A percentile compares a stretch with the other conserved stretches of the same genome.
These are phyloP conservation scores for Ormosia semicastrata DNA, from an alignment of 306 rosid genomes.

Conservation along the genomic window DNA sequence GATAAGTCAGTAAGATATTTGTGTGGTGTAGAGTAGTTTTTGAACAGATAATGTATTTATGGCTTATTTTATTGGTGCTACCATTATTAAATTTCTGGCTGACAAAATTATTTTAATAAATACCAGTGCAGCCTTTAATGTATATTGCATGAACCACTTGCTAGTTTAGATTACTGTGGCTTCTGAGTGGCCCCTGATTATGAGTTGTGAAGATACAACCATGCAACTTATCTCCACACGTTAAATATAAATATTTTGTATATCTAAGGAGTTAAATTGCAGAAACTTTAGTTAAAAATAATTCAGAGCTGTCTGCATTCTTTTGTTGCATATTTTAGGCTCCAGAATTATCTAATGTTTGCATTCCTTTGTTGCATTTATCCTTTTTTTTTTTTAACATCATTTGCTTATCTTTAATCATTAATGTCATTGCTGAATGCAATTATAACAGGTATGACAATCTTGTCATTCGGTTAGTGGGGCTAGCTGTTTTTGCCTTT, in stretches of 20 bases:
- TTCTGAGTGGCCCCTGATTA: slow-evolving; percentile 1
- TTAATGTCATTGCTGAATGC: slow-evolving; percentile 6
- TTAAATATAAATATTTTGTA: not conserved
- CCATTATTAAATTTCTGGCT: not conserved
- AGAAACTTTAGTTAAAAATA: not conserved
- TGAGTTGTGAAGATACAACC: not conserved
- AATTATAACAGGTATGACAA: slow-evolving; percentile 68
- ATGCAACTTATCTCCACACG: not conserved
- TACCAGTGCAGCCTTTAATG: not conserved
- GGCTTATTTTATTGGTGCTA: not conserved
- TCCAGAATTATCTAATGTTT: not conserved
- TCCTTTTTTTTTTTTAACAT: not conserved
- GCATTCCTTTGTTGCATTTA: not conserved
- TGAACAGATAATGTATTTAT: not conserved
- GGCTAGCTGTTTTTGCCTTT: slow-evolving; percentile 79
- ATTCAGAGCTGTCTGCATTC: not conserved
- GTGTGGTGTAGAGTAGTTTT: not conserved
- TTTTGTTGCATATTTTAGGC: not conserved
- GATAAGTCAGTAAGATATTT: not conserved
- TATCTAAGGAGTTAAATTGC: not conserved
- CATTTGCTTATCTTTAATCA: not conserved
- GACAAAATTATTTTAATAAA: not conserved
- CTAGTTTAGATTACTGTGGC: not conserved
- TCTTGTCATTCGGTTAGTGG: slow-evolving; percentile 67
- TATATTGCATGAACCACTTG: not conserved